A percentile compares a stretch with the other conserved stretches of the same genome.
Conservation (phyloP, 805 yeast genomes). For the Metschnikowia continentalis region DNA sequence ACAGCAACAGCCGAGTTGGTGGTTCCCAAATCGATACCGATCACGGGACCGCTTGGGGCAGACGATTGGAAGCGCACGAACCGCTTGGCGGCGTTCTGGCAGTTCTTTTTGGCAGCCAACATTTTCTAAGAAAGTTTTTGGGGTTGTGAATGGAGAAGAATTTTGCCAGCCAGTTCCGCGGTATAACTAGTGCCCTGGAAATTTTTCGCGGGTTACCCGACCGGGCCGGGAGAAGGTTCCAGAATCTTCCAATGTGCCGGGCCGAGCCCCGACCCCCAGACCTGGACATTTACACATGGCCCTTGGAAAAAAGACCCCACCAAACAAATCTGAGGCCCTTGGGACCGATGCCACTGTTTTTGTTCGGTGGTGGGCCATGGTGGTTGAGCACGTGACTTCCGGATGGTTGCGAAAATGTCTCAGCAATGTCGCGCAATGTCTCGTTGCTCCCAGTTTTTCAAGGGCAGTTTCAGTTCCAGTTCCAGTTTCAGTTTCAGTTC, state of each 20-base stretch:
- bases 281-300: not conserved
- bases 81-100: constrained; percentile 37
- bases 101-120: constrained; percentile 42
- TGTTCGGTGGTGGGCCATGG: not conserved
- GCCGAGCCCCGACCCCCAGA: not conserved
- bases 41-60: constrained; percentile 49
- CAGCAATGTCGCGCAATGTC: not conserved
- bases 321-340: not conserved
- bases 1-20: constrained; percentile 88
- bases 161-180: constrained; percentile 7
- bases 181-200: constrained; percentile 10
- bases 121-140: constrained; percentile 16
- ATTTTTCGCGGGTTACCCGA: constrained; percentile 26
- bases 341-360: not conserved
- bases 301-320: not conserved
- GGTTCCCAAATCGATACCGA: constrained; percentile 85
- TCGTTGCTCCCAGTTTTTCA: no score
- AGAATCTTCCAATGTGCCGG: constrained; percentile 12
- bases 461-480: no score
- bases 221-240: constrained; percentile 13
- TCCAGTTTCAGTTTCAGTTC: no score
- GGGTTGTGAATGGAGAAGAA: not conserved
- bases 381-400: not conserved
- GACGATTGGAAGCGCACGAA: constrained; percentile 21
- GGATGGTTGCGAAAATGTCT: constrained; percentile 3